Evolutionary conservation across 495 filamentous ascomycete species (phyloP), one percentile per base, ranked within the genome.

Genomic region (Lentithecium fluviatile): DNA sequence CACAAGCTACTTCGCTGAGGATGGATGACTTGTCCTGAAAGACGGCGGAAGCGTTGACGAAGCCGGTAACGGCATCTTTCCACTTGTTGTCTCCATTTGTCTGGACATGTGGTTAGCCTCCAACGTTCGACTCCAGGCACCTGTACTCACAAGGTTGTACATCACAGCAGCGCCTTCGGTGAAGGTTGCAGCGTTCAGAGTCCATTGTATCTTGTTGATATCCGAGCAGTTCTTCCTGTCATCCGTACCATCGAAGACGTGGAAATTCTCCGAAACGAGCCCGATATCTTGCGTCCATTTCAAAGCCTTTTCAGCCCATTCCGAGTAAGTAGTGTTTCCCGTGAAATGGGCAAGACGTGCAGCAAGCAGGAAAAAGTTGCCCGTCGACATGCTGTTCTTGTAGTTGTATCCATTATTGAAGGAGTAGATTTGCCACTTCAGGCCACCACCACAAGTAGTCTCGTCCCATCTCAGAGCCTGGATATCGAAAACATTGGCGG

Each of bases 351-450:
- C 86, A 49, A 95, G 75, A 7, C 91, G 82, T 1, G 89, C 83
- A 2, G 85, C 87, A 37, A 95, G 73, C 60, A 95, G 84, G 74
- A 93, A 88, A 74, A 94, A 91, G 55, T 84, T 83, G 3, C 85
- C 88, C 48, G 88, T 92, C 6, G 87, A 88, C 58, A 87, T 88
- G 17, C 88, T 77, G 71, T 88, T 91, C 73, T 90, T 87, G 76
- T 91, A 91, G 55, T 85, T 79, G 58, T 89, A 92, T 0, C 90
- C 90, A 51, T 82, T 84, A 65, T 94, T 93, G 58, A 81, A 85
- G 0, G 82, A 80, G 69, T 87, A 90, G 58, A 95, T 91, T 74
- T 95, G 89, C 90, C 90, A 95, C 20, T 81, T 73, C 46, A 96
- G 70, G 4, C 89, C 89, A 32, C 89, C 90, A 36, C 76, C 78